Conservation (phyloP, 2,329 filamentous ascomycete genomes). For the Neobulgaria alba region DNA sequence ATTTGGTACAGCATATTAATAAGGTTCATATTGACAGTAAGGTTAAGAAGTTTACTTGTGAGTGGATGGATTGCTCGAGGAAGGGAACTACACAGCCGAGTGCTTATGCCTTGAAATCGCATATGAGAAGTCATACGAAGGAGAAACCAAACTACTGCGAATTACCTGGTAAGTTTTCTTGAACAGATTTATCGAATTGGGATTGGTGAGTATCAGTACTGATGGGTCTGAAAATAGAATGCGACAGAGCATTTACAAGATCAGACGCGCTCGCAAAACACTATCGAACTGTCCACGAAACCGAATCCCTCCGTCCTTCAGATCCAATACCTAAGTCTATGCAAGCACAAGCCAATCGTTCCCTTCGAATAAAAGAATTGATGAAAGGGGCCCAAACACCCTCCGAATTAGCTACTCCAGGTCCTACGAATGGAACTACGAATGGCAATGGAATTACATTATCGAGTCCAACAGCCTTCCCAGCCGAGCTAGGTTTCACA, state of each 20-base stretch:
- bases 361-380: conserved; percentile 41
- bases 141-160: conserved; percentile 99
- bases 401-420: conserved; percentile 41
- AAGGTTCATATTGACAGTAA: conserved; percentile 88
- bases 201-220: conserved; percentile 11
- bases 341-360: conserved; percentile 39
- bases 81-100: conserved; percentile 91
- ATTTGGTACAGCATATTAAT: conserved; percentile 75
- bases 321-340: conserved; percentile 66
- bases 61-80: conserved; percentile 83
- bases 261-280: conserved; percentile 96
- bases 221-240: conserved; percentile 74
- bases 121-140: conserved; percentile 95
- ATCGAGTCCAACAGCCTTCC: conserved; percentile 23
- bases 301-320: conserved; percentile 77
- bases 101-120: conserved; percentile 89
- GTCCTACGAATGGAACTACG: conserved; percentile 30
- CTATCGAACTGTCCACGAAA: conserved; percentile 98
- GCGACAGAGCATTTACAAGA: conserved; percentile 90
- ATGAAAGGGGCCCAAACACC: conserved; percentile 47
- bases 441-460: conserved; percentile 21
- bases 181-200: neutral
- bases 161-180: conserved; percentile 60
- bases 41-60: conserved; percentile 96
- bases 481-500: conserved; percentile 49